phyloP scores from a whole-genome alignment of 225 moss, liverwort and hornwort genomes.

The Pleurozium schreberi region DNA sequence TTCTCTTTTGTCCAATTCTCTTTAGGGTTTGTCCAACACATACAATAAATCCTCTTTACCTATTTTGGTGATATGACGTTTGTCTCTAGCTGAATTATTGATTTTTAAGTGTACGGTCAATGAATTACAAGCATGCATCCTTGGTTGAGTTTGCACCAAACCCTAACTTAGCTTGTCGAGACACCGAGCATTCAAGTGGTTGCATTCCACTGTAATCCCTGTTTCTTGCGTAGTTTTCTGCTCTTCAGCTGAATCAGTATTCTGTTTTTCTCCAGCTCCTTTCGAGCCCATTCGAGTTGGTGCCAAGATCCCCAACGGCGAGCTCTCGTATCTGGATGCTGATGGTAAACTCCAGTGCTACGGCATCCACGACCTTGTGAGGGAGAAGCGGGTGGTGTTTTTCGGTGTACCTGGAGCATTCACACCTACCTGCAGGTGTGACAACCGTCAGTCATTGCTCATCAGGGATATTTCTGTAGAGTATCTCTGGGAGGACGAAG shows the following conservation, averaged over 20 bases:
- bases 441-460: background rate
- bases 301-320: constrained; percentile 50
- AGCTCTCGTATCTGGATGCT: constrained; percentile 49
- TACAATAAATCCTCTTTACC: too few species aligned
- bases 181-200: background rate
- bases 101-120: background rate
- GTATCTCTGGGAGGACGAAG: background rate
- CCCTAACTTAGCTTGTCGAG: background rate
- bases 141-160: background rate
- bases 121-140: too few species aligned
- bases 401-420: constrained; percentile 73
- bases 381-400: constrained; percentile 47
- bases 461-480: background rate
- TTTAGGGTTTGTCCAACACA: background rate
- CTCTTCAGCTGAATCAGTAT: background rate
- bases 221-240: background rate
- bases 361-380: constrained; percentile 27
- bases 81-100: background rate
- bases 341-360: constrained; percentile 43
- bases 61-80: background rate
- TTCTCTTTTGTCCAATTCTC: background rate
- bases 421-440: constrained; percentile 65
- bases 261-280: background rate
- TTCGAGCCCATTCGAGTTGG: constrained; percentile 40
- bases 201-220: background rate